These are phyloP conservation scores for Pisolithus sp. DNA, from an alignment of 768 basidiomycete genomes.

Conservation along the genomic window DNA sequence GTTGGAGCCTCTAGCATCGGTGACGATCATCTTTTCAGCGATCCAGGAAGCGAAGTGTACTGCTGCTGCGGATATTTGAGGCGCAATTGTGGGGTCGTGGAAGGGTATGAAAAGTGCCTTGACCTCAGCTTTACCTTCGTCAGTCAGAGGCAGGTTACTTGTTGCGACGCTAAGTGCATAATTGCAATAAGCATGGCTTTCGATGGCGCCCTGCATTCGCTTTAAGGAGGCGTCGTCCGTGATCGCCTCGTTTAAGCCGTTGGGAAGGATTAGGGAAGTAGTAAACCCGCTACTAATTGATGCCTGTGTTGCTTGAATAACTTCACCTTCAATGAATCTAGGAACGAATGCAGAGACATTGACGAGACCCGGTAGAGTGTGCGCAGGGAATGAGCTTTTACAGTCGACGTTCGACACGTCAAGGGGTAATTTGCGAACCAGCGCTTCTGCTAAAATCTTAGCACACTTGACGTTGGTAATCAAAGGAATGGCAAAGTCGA, in stretches of 20 bases:
- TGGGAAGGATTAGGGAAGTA: slow-evolving; percentile 70
- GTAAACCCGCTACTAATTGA: slow-evolving; percentile 90
- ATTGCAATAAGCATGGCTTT: slow-evolving; percentile 73
- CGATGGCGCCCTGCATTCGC: slow-evolving; percentile 57
- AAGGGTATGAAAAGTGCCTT: slow-evolving; percentile 87
- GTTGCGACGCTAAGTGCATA: slow-evolving; percentile 80
- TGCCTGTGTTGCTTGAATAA: slow-evolving; percentile 67
- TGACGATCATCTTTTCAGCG: slow-evolving; percentile 84
- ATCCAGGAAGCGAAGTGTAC: slow-evolving; percentile 91
- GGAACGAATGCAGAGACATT: slow-evolving; percentile 88
- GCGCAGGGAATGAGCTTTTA: slow-evolving; percentile 88
- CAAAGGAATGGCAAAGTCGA: slow-evolving; percentile 95
- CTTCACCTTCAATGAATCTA: slow-evolving; percentile 49
- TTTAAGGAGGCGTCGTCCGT: slow-evolving; percentile 65
- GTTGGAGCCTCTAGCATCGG: slow-evolving; percentile 87
- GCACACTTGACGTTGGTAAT: slow-evolving; percentile 99
- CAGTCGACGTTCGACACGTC: slow-evolving; percentile 88
- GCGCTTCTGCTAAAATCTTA: slow-evolving; percentile 90
- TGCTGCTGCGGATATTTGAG: slow-evolving; percentile 70
- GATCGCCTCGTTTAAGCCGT: slow-evolving; percentile 56
- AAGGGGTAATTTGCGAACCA: slow-evolving; percentile 83
- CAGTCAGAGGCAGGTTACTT: slow-evolving; percentile 56
- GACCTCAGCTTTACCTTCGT: slow-evolving; percentile 72
- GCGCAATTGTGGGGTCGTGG: slow-evolving; percentile 39
- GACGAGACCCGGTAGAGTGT: slow-evolving; percentile 87